A percentile compares a stretch with the other conserved stretches of the same genome.
Conservation (phyloP, 208 protist species). For the Angomonas deanei region DNA sequence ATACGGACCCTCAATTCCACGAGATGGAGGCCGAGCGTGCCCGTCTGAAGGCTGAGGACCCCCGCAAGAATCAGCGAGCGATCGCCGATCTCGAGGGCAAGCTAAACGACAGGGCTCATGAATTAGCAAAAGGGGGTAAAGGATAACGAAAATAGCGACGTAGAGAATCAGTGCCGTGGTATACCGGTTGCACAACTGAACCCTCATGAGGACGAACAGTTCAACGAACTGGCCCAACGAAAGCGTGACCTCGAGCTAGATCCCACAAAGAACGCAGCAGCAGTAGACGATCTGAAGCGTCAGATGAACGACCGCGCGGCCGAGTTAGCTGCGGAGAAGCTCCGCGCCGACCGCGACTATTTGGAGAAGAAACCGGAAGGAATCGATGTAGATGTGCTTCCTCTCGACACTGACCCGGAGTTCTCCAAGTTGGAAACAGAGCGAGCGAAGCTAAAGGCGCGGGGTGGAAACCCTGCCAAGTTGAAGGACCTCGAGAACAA, state of each 20-base stretch:
- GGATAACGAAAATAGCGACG: slow-evolving; percentile 35
- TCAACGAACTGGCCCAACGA: slow-evolving; percentile 36
- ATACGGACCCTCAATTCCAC: slow-evolving; percentile 63
- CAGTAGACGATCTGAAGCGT: slow-evolving; percentile 27
- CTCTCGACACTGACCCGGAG: slow-evolving; percentile 50
- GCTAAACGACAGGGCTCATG: slow-evolving; percentile 63
- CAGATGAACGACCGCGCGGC: slow-evolving; percentile 53
- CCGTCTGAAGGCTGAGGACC: slow-evolving; percentile 55
- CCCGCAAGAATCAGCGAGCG: slow-evolving; percentile 4
- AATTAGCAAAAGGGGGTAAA: slow-evolving; percentile 68
- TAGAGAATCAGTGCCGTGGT: slow-evolving; percentile 40
- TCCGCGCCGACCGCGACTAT: slow-evolving; percentile 54
- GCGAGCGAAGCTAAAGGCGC: slow-evolving; percentile 46
- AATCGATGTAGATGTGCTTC: slow-evolving; percentile 46
- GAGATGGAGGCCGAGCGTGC: slow-evolving; percentile 56
- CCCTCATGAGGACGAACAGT: slow-evolving; percentile 58
- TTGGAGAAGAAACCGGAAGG: slow-evolving; percentile 44
- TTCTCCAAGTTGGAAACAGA: slow-evolving; percentile 64
- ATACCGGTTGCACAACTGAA: slow-evolving; percentile 48
- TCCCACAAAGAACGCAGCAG: slow-evolving; percentile 29
- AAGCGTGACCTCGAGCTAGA: slow-evolving; percentile 55
- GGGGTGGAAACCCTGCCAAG: slow-evolving; percentile 39
- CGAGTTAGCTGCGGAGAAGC: slow-evolving; percentile 35
- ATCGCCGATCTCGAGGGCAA: slow-evolving; percentile 51
- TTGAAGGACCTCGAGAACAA: slow-evolving; percentile 58